These are phyloP conservation scores for Ustilago bromivora DNA, from an alignment of 1,284 basidiomycete species.

Conservation along the genomic window DNA sequence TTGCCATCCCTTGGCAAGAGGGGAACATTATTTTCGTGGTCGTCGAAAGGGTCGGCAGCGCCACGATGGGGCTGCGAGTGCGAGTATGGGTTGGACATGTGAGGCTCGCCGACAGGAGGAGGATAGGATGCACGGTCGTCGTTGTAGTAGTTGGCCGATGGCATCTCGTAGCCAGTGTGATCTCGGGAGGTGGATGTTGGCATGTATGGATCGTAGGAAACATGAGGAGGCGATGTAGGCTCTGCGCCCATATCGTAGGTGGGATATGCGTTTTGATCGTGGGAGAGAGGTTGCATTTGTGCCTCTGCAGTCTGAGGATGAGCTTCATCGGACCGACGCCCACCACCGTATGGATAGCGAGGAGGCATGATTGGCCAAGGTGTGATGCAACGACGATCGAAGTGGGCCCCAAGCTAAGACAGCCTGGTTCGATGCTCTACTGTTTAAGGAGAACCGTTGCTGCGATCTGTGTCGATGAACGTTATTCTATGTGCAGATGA, in stretches of 20 bases:
- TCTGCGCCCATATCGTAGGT: slow-evolving; percentile 53
- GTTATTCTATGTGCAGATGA: slow-evolving; percentile 3
- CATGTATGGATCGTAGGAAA: slow-evolving; percentile 44
- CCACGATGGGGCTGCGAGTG: slow-evolving; percentile 29
- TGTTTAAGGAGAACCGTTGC: neutral
- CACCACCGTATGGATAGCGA: slow-evolving; percentile 39
- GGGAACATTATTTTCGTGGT: slow-evolving; percentile 50
- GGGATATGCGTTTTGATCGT: slow-evolving; percentile 41
- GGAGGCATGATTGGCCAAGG: slow-evolving; percentile 28
- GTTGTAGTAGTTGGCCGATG: slow-evolving; percentile 46
- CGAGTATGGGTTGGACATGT: slow-evolving; percentile 42
- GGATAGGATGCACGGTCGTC: slow-evolving; percentile 20
- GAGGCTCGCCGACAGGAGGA: slow-evolving; percentile 25
- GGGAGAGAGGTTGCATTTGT: slow-evolving; percentile 19
- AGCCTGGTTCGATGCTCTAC: neutral
- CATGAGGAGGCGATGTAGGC: slow-evolving; percentile 34
- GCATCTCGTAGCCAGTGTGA: slow-evolving; percentile 39
- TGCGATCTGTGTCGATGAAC: neutral
- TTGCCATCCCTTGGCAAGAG: slow-evolving; percentile 50
- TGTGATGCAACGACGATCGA: slow-evolving; percentile 17
- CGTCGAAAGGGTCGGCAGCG: slow-evolving; percentile 34
- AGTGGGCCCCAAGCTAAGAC: slow-evolving; percentile 12
- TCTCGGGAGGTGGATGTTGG: slow-evolving; percentile 38
- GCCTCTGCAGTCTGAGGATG: slow-evolving; percentile 32
- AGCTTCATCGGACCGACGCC: slow-evolving; percentile 23